Base-by-base conservation (phyloP, 2,329 filamentous ascomycete species). In the Celoporthe dispersa region DNA sequence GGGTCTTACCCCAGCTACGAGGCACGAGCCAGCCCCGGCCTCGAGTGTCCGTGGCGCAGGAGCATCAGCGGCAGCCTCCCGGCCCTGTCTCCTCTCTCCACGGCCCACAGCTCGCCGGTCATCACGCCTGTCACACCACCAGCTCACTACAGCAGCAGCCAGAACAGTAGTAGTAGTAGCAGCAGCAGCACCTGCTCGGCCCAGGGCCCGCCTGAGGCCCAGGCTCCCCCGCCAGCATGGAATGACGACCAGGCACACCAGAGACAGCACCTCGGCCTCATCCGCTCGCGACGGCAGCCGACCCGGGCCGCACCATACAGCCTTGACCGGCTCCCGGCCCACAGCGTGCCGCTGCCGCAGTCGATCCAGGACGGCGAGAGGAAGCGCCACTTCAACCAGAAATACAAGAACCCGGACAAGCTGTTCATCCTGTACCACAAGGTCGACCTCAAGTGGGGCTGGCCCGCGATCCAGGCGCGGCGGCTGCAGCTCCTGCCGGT, bases 371-470 rank as follows among this genome's bases (percentile, higher is more conserved):
- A n/a, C 39, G 59, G 33, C 31, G 48, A 66, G 41, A 67, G 63
- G 53, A 51, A 62, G 67, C 71, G 69, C 39, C 71, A 72, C 64
- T 72, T 72, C 67, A 72, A 72, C 37, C 69, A 71, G 22, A 66
- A 68, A 61, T 72, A 72, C 64, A 39, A 63, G n/a, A 66, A 31
- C 41, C 64, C 67, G 11, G 69, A 67, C 67, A 71, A 67, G 67
- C 67, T 69, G 19, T 71, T 72, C 53, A 72, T 72, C 64, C 59
- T 72, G 31, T 71, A 71, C 67, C 59, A 66, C 61, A 70, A 68
- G 62, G 70, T 68, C 35, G 70, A 72, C 70, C 67, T 66, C 33
- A 62, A 60, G 68, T 68, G 63, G 68, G 68, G 68, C 8, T 72
- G 70, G 70, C 63, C 66, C 37, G 57, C 62, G n/a, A 72, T 72